These are phyloP conservation scores for Phlegmacium glaucopus DNA, from an alignment of 768 basidiomycete species.

Conservation along the genomic window DNA sequence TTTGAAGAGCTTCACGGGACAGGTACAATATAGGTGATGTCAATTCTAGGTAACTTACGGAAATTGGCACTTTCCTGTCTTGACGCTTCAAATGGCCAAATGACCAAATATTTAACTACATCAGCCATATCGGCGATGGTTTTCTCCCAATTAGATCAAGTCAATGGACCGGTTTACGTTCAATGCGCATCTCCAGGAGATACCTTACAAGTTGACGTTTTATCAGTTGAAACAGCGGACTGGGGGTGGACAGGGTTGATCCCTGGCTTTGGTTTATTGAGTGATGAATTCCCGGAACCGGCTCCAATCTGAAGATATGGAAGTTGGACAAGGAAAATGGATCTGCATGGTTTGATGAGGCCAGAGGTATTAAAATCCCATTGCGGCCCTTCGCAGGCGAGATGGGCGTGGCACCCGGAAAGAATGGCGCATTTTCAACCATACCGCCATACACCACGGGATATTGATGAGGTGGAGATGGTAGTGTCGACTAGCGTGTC, in stretches of 20 bases:
- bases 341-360: slow-evolving; percentile 50
- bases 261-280: slow-evolving; percentile 56
- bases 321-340: slow-evolving; percentile 36
- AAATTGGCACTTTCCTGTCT: slow-evolving; percentile 57
- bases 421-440: slow-evolving; percentile 50
- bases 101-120: slow-evolving; percentile 39
- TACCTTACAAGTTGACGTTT: slow-evolving; percentile 56
- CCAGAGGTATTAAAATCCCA: slow-evolving; percentile 45
- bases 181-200: slow-evolving; percentile 51
- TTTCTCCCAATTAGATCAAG: slow-evolving; percentile 51
- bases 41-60: slow-evolving; percentile 51
- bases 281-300: slow-evolving; percentile 51
- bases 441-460: slow-evolving; percentile 63
- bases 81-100: slow-evolving; percentile 62
- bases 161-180: slow-evolving; percentile 58
- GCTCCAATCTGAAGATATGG: slow-evolving; percentile 58
- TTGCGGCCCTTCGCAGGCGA: slow-evolving; percentile 59
- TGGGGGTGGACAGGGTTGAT: slow-evolving; percentile 66
- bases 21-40: slow-evolving; percentile 54
- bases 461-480: no score
- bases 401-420: slow-evolving; percentile 57
- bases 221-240: slow-evolving; percentile 46
- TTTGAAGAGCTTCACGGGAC: no score
- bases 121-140: slow-evolving; percentile 35
- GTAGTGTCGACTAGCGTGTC: no score